phyloP scores from a whole-genome alignment of 1,284 basidiomycete species.

The Nidula niveotomentosa region DNA sequence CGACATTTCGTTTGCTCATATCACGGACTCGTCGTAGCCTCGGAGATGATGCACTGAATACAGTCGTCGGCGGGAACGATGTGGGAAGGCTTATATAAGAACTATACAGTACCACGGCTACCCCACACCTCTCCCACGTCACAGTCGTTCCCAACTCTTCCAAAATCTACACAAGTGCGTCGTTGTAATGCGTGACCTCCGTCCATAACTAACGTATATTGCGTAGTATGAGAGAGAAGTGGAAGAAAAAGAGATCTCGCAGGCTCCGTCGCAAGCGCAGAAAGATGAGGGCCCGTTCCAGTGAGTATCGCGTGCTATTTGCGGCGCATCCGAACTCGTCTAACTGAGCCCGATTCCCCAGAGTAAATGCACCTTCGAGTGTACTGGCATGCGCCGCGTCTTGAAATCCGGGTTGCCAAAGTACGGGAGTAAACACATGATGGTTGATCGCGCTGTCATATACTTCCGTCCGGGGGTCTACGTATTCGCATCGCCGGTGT shows the following conservation, averaged over 20 bases:
- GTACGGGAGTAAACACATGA: not conserved
- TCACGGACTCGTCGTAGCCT: constrained; percentile 12
- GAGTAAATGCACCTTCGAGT: constrained; percentile 36
- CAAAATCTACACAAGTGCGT: constrained; percentile 37
- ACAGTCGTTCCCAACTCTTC: constrained; percentile 25
- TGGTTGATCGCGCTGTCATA: not conserved
- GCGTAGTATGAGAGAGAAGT: constrained; percentile 84
- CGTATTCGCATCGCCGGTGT: not conserved
- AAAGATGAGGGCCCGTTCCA: constrained; percentile 91
- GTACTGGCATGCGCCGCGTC: constrained; percentile 21
- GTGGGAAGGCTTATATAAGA: constrained; percentile 36
- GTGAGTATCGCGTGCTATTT: constrained; percentile 43
- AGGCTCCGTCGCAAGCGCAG: constrained; percentile 86
- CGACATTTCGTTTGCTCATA: constrained; percentile 38
- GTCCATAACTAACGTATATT: constrained; percentile 3
- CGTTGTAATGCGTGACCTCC: not conserved
- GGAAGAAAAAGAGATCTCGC: constrained; percentile 89
- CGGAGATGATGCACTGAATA: not conserved
- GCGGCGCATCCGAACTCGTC: constrained; percentile 3
- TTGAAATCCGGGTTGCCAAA: constrained; percentile 11
- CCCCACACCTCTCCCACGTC: constrained; percentile 5
- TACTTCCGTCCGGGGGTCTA: not conserved
- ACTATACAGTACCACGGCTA: constrained; percentile 45
- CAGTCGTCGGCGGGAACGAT: not conserved
- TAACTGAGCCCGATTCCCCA: constrained; percentile 11